Evolutionary conservation across 352 stramenopile genomes (phyloP).

Genomic region (Elongisporangium anandrum): DNA sequence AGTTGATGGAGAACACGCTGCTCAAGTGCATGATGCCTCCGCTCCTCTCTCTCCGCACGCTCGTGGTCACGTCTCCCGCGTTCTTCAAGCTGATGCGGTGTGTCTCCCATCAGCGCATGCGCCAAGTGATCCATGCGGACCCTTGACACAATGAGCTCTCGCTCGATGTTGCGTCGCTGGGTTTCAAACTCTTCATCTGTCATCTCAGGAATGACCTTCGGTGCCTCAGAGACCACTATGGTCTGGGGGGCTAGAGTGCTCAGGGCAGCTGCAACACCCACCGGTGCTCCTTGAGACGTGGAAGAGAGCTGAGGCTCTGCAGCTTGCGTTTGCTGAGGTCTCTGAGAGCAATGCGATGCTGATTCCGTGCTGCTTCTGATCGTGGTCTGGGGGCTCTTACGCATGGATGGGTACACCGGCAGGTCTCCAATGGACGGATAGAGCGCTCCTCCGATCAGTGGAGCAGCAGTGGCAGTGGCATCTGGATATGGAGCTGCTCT

Average conservation of each 20-base stretch:
- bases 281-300: neutral
- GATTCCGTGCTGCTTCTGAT: slow-evolving; percentile 6
- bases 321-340: neutral
- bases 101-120: slow-evolving; percentile 53
- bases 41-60: slow-evolving; percentile 43
- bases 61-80: slow-evolving; percentile 42
- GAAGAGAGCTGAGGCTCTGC: neutral
- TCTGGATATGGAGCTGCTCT: neutral
- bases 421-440: slow-evolving; percentile 28
- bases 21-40: slow-evolving; percentile 36
- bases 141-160: slow-evolving; percentile 36
- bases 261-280: neutral
- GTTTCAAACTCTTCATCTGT: slow-evolving; percentile 25
- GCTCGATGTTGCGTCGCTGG: slow-evolving; percentile 29
- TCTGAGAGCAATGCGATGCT: neutral
- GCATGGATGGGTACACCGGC: neutral
- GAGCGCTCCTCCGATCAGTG: slow-evolving; percentile 1
- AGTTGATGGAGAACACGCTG: slow-evolving; percentile 45
- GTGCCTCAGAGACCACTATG: neutral
- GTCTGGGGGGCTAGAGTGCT: neutral
- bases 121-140: slow-evolving; percentile 56
- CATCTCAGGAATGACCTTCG: slow-evolving; percentile 1
- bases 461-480: neutral
- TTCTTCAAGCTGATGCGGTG: slow-evolving; percentile 56
- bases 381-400: neutral